Base-by-base conservation (phyloP, 1,284 basidiomycete species). In the Pisolithus thermaeus region DNA sequence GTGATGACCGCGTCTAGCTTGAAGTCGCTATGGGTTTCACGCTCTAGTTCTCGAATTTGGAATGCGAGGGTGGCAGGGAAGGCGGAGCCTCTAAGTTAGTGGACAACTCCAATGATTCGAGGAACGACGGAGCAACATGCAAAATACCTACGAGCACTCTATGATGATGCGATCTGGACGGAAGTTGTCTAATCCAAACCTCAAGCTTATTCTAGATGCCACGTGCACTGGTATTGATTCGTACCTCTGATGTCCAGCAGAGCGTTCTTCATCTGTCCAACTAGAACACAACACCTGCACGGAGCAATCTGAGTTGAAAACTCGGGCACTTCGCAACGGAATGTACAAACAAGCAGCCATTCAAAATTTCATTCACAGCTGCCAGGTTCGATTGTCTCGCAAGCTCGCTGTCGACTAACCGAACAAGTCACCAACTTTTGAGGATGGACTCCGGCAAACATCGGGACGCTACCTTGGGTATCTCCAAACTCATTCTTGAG, bases 401-500 rank as follows among this genome's bases (percentile, higher is more conserved):
- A 14, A 95, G 79, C 56, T 93, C 83, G 58, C 90, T 92, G 63
- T 95, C 92, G 47, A 94, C 92, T 89, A 60, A 18, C 49, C 20
- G 39, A 46, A 27, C 22, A 45, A 35, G 32, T 14, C 12, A 35
- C 54, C 44, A 62, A 49, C 38, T 22, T 11, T 14, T 32, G 39
- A 38, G 5, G 44, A 25, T 4, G 30, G 3, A 30, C 7, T 30
- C 9, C 22, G 7, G 18, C 18, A 7, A 32, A 28, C 40, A 22
- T 18, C 18, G 38, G 16, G 28, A 28, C 55, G 62, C 35, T 46
- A 83, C 87, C 87, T 76, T 90, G 78, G 25, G 91, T 74, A 69
- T 92, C 88, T 6, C 90, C 90, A 60, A 88, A 92, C 64, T 92
- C 90, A 69, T 92, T 92, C 73, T 96, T 96, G 56, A 96, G 76